Evolutionary conservation across 2,329 filamentous ascomycete species (phyloP).

Genomic region (Blastomyces emzantsi): DNA sequence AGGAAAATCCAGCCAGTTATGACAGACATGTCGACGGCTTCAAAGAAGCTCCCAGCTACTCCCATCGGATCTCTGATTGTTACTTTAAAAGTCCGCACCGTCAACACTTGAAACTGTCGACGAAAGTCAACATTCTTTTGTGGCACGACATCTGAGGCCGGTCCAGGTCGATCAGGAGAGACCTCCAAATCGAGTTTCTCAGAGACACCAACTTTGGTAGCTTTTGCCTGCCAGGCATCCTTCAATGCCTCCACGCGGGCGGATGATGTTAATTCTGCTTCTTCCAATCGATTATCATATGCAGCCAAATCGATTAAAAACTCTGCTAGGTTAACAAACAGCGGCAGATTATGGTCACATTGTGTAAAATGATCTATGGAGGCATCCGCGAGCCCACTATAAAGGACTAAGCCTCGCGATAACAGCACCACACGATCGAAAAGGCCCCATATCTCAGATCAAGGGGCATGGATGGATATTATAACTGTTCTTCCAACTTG

Average conservation of each 20-base stretch:
- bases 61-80: slow-evolving; percentile 71
- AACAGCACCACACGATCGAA: slow-evolving; percentile 65
- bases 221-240: slow-evolving; percentile 44
- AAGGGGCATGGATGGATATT: slow-evolving; percentile 66
- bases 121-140: slow-evolving; percentile 47
- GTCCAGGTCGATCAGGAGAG: neutral
- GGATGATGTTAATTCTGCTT: slow-evolving; percentile 53
- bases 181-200: slow-evolving; percentile 6
- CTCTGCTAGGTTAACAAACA: slow-evolving; percentile 70
- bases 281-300: slow-evolving; percentile 60
- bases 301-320: slow-evolving; percentile 66
- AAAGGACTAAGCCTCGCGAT: slow-evolving; percentile 58
- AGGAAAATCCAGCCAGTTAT: slow-evolving; percentile 67
- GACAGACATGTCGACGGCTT: slow-evolving; percentile 61
- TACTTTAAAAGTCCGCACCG: slow-evolving; percentile 58
- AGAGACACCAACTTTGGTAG: slow-evolving; percentile 7
- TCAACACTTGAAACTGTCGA: slow-evolving; percentile 58
- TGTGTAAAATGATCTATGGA: slow-evolving; percentile 57
- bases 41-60: slow-evolving; percentile 59
- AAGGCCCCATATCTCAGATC: slow-evolving; percentile 69
- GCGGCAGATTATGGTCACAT: slow-evolving; percentile 53
- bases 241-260: slow-evolving; percentile 54
- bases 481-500: slow-evolving; percentile 61
- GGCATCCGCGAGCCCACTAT: slow-evolving; percentile 51
- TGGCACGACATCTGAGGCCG: slow-evolving; percentile 8